phyloP scores from a whole-genome alignment of 495 filamentous ascomycete species.

The Hypoxylon trugodes region DNA sequence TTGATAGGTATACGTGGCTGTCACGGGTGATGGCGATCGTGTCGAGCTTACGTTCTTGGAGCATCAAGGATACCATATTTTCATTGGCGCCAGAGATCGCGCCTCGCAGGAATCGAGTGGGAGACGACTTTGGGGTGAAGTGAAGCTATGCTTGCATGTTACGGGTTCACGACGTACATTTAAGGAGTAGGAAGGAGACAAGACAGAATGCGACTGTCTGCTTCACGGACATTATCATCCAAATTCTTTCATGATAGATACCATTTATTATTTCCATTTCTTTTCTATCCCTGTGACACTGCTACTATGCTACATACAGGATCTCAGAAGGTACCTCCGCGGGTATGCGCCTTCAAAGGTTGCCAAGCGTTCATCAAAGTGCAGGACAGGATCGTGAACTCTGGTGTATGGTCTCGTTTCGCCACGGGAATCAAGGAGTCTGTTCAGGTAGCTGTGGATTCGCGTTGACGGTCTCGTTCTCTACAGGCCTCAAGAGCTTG shows the following conservation, averaged over 20 bases:
- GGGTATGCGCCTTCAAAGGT: too few relatives aligned
- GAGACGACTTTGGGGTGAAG: background rate
- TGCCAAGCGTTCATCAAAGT: too few relatives aligned
- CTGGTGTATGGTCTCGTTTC: too few relatives aligned
- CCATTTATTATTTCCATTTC: slow-evolving; percentile 23
- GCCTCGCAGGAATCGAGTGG: background rate
- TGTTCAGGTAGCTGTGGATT: too few relatives aligned
- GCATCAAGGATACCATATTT: slow-evolving; percentile 21
- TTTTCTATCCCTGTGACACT: background rate
- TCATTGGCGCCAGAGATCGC: slow-evolving; percentile 13
- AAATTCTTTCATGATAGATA: slow-evolving; percentile 21
- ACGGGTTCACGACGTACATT: slow-evolving; percentile 17
- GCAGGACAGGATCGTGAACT: too few relatives aligned
- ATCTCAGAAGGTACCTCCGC: too few relatives aligned
- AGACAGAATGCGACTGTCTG: too few relatives aligned
- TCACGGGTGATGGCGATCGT: slow-evolving; percentile 12
- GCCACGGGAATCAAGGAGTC: too few relatives aligned
- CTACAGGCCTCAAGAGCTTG: too few relatives aligned
- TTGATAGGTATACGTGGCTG: background rate
- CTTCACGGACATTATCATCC: background rate
- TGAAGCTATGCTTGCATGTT: slow-evolving; percentile 16
- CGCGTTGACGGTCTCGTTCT: too few relatives aligned
- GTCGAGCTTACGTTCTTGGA: background rate
- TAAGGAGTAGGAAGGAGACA: background rate
- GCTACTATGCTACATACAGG: background rate